Evolutionary conservation across 139 green algal species (phyloP).

Genomic region (Tetratostichococcus sp.): DNA sequence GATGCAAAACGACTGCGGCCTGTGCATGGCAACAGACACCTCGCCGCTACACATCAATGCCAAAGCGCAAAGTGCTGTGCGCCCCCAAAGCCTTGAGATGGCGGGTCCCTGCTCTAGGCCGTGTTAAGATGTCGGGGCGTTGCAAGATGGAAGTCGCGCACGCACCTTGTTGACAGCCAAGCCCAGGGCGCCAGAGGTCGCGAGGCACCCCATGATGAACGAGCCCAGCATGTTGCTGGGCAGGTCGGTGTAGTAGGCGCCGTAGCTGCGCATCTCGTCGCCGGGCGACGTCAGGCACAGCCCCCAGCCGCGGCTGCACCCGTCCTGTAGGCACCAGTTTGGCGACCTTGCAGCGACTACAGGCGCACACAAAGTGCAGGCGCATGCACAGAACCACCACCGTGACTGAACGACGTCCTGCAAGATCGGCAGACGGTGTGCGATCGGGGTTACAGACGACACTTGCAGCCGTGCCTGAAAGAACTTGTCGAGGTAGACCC

Average conservation of each 20-base stretch:
- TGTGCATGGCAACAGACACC: too few species aligned
- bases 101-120: too few species aligned
- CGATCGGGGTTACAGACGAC: not conserved
- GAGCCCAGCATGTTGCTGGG: constrained; percentile 68
- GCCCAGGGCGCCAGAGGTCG: constrained; percentile 19
- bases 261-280: constrained; percentile 11
- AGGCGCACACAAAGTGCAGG: too few species aligned
- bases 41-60: too few species aligned
- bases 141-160: not conserved
- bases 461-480: constrained; percentile 11
- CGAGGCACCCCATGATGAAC: constrained; percentile 67
- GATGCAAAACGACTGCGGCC: too few species aligned
- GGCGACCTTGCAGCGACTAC: too few species aligned
- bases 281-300: constrained; percentile 36
- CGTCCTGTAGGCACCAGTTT: constrained; percentile 3
- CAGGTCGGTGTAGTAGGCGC: constrained; percentile 68
- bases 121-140: too few species aligned
- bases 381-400: not conserved
- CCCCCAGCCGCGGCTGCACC: constrained; percentile 41
- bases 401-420: too few species aligned
- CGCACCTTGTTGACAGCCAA: constrained; percentile 19
- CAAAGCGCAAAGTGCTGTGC: too few species aligned
- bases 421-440: too few species aligned
- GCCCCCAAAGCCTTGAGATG: too few species aligned
- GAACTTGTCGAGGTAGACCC: constrained; percentile 37